Conservation (phyloP, 495 filamentous ascomycete genomes). For the Aspergillus baeticus region DNA sequence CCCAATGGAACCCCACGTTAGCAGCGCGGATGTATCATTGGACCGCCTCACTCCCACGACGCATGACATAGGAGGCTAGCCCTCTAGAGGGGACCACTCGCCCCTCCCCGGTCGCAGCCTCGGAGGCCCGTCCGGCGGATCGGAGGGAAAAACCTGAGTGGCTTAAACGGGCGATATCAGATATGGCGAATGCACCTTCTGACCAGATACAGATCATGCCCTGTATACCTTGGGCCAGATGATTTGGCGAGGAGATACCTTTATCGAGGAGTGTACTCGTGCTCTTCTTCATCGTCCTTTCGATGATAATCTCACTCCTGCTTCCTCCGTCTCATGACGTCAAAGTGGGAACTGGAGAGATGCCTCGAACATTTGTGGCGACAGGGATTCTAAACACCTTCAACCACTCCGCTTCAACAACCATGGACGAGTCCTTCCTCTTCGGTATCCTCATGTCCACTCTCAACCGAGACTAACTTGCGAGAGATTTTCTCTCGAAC, state of each 20-base stretch:
- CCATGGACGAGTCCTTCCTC: conserved; percentile 9
- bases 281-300: not conserved
- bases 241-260: not conserved
- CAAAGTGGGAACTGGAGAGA: conserved; percentile 11
- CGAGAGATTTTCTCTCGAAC: conserved; percentile 2
- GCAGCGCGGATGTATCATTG: conserved; percentile 3
- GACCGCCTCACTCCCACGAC: conserved; percentile 2
- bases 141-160: not conserved
- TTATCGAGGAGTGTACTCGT: not conserved
- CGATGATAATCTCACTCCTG: not conserved
- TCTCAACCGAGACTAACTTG: conserved; percentile 2
- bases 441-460: conserved; percentile 14
- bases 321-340: conserved; percentile 13
- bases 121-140: not conserved
- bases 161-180: not conserved
- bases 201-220: not conserved
- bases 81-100: not conserved
- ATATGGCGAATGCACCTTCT: not conserved
- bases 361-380: conserved; percentile 13
- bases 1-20: conserved; percentile 14
- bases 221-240: not conserved
- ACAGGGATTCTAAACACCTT: conserved; percentile 12
- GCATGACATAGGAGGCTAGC: conserved; percentile 11
- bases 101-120: conserved; percentile 7
- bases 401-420: conserved; percentile 13